These are phyloP conservation scores for Physcomitrellopsis africana DNA, from an alignment of 225 moss, liverwort and hornwort genomes.

Conservation along the genomic window DNA sequence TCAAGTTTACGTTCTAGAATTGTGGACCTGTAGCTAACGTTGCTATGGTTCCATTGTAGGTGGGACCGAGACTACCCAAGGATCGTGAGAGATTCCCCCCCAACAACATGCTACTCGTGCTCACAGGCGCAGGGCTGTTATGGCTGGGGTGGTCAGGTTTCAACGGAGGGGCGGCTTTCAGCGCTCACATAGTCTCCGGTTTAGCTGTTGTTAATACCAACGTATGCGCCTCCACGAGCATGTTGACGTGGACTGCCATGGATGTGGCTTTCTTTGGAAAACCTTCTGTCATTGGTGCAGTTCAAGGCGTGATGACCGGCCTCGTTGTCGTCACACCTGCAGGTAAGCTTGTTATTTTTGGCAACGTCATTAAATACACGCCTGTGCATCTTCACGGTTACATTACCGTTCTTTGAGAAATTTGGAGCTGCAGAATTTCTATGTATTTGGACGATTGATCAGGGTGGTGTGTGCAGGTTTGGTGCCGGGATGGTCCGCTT, in stretches of 20 bases:
- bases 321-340: slow-evolving; percentile 37
- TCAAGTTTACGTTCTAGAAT: too few relatives aligned
- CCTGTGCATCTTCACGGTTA: too few relatives aligned
- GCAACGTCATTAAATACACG: neutral
- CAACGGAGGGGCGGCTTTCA: slow-evolving; percentile 31
- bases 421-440: neutral
- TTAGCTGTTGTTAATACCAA: slow-evolving; percentile 34
- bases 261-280: slow-evolving; percentile 33
- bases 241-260: slow-evolving; percentile 37
- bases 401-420: neutral
- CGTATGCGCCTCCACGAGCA: slow-evolving; percentile 31
- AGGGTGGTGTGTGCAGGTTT: slow-evolving; percentile 21
- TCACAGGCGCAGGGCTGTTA: slow-evolving; percentile 32
- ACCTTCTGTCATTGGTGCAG: slow-evolving; percentile 33
- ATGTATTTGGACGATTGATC: neutral
- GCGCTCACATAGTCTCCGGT: slow-evolving; percentile 14
- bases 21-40: neutral
- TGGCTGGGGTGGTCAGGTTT: slow-evolving; percentile 41
- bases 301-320: slow-evolving; percentile 39
- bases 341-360: slow-evolving; percentile 1
- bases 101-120: slow-evolving; percentile 36
- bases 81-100: slow-evolving; percentile 35
- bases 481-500: slow-evolving; percentile 27
- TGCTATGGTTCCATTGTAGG: slow-evolving; percentile 15
- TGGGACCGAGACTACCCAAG: slow-evolving; percentile 32